Percentiles rank a stretch among this genome's conserved stretches.
Conservation (phyloP, 192 early-diverging fungal genomes). For the Phlyctochytrium arcticum region DNA sequence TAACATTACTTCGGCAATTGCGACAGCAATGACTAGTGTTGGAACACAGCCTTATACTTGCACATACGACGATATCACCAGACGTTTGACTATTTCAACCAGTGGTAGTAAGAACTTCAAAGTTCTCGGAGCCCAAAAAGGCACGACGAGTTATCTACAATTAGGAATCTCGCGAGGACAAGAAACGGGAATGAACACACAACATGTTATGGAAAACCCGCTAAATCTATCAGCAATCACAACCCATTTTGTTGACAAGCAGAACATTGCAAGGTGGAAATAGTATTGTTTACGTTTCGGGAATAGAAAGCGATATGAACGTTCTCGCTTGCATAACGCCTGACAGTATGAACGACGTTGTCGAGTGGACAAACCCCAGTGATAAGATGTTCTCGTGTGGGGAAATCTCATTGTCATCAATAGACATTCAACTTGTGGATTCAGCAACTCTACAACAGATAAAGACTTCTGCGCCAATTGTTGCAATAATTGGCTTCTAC, state of each 20-base stretch:
- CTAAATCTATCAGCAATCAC: neutral
- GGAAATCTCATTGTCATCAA: neutral
- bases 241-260: neutral
- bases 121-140: neutral
- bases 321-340: no score
- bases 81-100: neutral
- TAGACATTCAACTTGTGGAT: no score
- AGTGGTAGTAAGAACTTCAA: neutral
- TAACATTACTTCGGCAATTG: neutral
- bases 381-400: neutral
- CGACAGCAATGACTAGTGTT: neutral
- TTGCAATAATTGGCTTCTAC: neutral
- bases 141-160: neutral
- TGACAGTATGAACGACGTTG: neutral
- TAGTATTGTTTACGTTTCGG: neutral
- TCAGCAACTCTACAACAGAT: neutral
- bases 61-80: neutral
- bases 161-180: neutral
- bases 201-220: neutral
- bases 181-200: neutral
- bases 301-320: neutral
- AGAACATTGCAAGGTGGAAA: neutral
- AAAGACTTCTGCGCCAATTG: neutral
- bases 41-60: neutral
- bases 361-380: neutral